phyloP scores from a whole-genome alignment of 345 rosid genomes.

The Corymbia maculata region DNA sequence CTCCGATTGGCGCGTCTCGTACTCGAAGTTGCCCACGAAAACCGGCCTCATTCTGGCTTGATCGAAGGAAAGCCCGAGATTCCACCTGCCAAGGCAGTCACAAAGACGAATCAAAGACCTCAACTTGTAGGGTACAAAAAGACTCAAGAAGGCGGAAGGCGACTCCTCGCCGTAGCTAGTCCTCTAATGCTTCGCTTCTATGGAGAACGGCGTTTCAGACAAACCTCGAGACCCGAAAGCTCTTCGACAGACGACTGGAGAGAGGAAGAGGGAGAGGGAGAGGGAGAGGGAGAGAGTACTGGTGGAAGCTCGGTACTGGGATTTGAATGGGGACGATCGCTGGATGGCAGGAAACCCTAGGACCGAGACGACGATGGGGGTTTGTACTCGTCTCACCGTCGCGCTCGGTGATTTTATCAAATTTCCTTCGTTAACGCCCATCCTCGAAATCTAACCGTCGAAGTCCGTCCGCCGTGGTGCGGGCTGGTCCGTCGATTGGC shows the following conservation, averaged over 20 bases:
- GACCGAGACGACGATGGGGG: not conserved
- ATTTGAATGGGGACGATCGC: not conserved
- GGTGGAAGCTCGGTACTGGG: not conserved
- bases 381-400: not conserved
- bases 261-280: not conserved
- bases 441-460: not conserved
- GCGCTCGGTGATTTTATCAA: not conserved
- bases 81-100: not conserved
- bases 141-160: not conserved
- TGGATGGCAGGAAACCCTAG: not conserved
- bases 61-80: not conserved
- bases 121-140: not conserved
- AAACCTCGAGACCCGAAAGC: not conserved
- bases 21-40: conserved; percentile 75
- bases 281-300: not conserved
- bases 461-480: not conserved
- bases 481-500: not conserved
- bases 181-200: not conserved
- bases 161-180: not conserved
- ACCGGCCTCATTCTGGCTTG: conserved; percentile 41
- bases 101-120: not conserved
- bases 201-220: not conserved
- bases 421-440: not conserved
- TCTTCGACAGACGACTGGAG: not conserved
- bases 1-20: conserved; percentile 75